phyloP scores from a whole-genome alignment of 345 rosid species.

The Lepidium aucheri region DNA sequence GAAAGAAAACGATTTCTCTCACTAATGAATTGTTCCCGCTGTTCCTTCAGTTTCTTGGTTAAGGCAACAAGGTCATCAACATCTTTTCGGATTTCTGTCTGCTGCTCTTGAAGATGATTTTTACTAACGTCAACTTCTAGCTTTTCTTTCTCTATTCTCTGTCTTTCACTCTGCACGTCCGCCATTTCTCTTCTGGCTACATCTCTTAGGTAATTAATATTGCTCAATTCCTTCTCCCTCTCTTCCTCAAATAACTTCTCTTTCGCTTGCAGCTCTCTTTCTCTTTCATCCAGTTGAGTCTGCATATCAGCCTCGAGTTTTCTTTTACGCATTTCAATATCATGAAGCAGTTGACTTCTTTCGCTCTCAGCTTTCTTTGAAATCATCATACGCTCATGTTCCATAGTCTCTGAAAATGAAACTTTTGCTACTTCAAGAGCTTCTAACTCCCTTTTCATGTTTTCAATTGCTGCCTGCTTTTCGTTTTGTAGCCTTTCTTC shows the following conservation, averaged over 20 bases:
- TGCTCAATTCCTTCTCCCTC: slow-evolving; percentile 63
- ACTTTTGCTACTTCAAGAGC: slow-evolving; percentile 60
- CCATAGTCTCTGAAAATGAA: slow-evolving; percentile 62
- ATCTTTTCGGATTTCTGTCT: slow-evolving; percentile 71
- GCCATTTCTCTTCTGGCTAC: slow-evolving; percentile 83
- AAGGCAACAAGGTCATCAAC: slow-evolving; percentile 75
- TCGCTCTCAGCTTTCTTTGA: slow-evolving; percentile 65
- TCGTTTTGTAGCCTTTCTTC: slow-evolving; percentile 63
- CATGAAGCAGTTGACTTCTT: slow-evolving; percentile 62
- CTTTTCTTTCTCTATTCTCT: slow-evolving; percentile 53
- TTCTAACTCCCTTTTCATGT: slow-evolving; percentile 55
- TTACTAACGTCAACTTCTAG: slow-evolving; percentile 54
- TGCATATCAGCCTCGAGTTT: slow-evolving; percentile 69
- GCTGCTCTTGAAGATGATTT: slow-evolving; percentile 71
- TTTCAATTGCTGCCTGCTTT: slow-evolving; percentile 43
- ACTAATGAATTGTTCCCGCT: slow-evolving; percentile 63
- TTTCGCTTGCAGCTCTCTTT: slow-evolving; percentile 46
- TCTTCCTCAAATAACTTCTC: slow-evolving; percentile 70
- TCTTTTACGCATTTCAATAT: slow-evolving; percentile 57
- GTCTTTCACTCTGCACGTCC: slow-evolving; percentile 64
- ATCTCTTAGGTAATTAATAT: slow-evolving; percentile 67
- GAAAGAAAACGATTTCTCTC: slow-evolving; percentile 78
- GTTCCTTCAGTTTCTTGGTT: slow-evolving; percentile 67
- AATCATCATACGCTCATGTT: slow-evolving; percentile 51
- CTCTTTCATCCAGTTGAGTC: slow-evolving; percentile 53